Percentiles rank a stretch among this genome's conserved stretches.
These are phyloP conservation scores for Zygotorulaspora chibaensis DNA, from an alignment of 805 yeast genomes.

Conservation along the genomic window DNA sequence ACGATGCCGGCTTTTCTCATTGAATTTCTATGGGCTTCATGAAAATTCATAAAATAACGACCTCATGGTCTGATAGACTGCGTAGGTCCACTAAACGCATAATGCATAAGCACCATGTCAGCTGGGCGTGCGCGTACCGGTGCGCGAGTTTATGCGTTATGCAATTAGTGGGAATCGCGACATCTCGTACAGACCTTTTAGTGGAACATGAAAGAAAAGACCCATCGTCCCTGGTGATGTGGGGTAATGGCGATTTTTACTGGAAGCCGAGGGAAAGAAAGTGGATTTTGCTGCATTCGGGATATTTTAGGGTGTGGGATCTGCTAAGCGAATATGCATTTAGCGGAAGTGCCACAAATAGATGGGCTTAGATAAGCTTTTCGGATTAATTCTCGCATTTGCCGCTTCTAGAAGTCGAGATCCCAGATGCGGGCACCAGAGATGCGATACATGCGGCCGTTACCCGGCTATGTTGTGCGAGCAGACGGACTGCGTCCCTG, in stretches of 20 bases:
- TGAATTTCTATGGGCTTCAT: neutral
- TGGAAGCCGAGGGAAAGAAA: neutral
- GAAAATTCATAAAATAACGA: neutral
- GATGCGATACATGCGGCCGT: no score
- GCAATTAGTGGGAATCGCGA: conserved; percentile 9
- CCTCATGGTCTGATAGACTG: neutral
- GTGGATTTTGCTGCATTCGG: no score
- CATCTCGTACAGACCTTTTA: neutral
- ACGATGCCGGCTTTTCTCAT: conserved; percentile 1
- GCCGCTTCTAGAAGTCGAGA: no score
- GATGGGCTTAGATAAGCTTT: neutral
- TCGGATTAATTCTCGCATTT: no score
- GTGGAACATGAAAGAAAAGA: conserved; percentile 2
- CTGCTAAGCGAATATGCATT: conserved; percentile 14
- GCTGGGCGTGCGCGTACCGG: neutral
- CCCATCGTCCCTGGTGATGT: neutral
- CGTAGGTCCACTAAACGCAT: conserved; percentile 12
- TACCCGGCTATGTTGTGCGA: no score
- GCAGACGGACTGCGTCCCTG: no score
- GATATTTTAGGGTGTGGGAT: neutral
- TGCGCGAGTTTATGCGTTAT: conserved; percentile 4
- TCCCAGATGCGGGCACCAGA: no score
- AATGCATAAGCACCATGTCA: neutral
- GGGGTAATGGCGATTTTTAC: neutral
- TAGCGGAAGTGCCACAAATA: conserved; percentile 7